Evolutionary conservation across 768 basidiomycete genomes (phyloP), one percentile per base, ranked within the genome.

Genomic region (Naganishia vishniacii): DNA sequence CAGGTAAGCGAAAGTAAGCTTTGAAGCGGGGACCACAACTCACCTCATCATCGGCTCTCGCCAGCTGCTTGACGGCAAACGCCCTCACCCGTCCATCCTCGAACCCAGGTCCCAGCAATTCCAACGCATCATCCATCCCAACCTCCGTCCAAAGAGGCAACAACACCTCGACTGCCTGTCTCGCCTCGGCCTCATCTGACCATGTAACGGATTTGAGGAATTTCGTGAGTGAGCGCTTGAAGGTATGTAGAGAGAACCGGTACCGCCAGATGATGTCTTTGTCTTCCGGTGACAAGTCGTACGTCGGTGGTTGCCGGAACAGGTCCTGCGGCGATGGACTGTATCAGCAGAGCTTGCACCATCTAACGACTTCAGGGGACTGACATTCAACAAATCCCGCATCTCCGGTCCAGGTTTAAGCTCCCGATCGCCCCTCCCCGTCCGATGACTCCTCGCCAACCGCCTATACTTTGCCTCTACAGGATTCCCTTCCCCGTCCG

Each of bases 241-340:
- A 93, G 76, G 93, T 90, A 34, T 91, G 81, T 12, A 99, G 85
- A 69, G 95, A 98, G 79, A 97, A 99, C n/a, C 95, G 84, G 82
- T 94, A 99, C 76, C 94, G 93, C 95, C 95, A 99, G 41, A 98
- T 86, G 44, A 93, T 80, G 69, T 98, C 94, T 73, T 94, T 95
- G 78, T 98, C 94, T 71, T 92, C 89, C 0, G 91, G 86, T 3
- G 84, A 88, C 8, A 99, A 81, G 11, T 83, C 82, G 65, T 87
- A 89, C 64, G 88, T 93, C 0, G 95, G 95, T 0, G 93, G 86
- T 68, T 97, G 91, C 56, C 85, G 85, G 56, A 99, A 83, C 49
- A 99, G 91, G 66, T 86, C 85, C 92, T 97, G 67, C 0, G 12
- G 34, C 18, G 25, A 7, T 15, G 15, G 15, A 34, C 4, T 20